phyloP scores from a whole-genome alignment of 257 asterid genomes.

The Jaltomata sinuosa region DNA sequence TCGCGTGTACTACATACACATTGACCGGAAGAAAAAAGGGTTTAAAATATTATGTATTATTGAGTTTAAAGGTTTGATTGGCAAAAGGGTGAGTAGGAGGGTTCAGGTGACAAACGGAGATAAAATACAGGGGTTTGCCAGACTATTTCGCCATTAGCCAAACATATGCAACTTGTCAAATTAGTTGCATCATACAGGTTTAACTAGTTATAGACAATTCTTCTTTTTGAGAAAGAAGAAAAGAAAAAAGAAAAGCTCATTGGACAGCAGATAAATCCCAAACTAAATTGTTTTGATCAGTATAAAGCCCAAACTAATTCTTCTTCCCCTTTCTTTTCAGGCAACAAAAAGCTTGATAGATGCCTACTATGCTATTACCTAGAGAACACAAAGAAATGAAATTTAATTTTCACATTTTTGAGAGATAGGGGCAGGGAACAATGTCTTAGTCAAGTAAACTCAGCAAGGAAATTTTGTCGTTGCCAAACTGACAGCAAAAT shows the following conservation, averaged over 20 bases:
- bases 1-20: too few relatives aligned
- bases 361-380: not conserved
- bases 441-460: not conserved
- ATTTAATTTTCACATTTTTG: not conserved
- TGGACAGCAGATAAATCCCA: not conserved
- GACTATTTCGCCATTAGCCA: too few relatives aligned
- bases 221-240: not conserved
- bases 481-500: not conserved
- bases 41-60: too few relatives aligned
- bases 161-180: not conserved
- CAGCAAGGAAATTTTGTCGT: not conserved
- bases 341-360: not conserved
- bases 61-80: too few relatives aligned
- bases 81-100: too few relatives aligned
- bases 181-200: not conserved
- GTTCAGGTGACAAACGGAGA: too few relatives aligned
- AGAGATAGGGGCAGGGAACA: not conserved
- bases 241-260: not conserved
- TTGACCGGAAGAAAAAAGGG: too few relatives aligned
- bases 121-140: too few relatives aligned
- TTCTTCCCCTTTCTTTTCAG: not conserved
- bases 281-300: not conserved
- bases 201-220: not conserved
- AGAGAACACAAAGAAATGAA: not conserved
- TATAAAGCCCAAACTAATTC: not conserved